Base-by-base conservation (phyloP, 192 early-diverging fungal species). In the Rhizophagus clarus region DNA sequence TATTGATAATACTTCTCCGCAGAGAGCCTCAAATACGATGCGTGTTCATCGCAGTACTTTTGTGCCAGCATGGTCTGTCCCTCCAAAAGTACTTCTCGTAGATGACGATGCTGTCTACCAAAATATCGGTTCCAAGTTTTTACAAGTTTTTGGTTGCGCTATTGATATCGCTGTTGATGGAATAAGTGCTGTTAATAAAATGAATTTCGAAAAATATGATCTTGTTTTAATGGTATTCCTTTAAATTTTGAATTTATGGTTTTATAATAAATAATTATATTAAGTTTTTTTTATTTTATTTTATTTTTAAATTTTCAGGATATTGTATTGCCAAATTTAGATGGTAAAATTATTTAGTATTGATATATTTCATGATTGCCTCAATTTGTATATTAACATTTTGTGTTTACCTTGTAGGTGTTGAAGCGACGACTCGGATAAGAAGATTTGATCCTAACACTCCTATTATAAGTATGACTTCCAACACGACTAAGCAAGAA, bases 391-490 rank as follows among this genome's bases (percentile, higher is more conserved):
- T 37, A 63, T 72, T 29, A 20, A 71, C 7, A 56, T 15, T 56
- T 20, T 63, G n/a, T 83, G 14, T 79, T 45, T 45, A 45, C 1
- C 1, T 93, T 42, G 88, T 93, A 81, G 93, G 93, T 31, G 88
- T 94, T 26, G 84, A 87, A 17, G 93, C 93, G 4, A 93, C 93
- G 12, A 83, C 84, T n/a, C 88, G 86, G 28, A 93, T 95, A 56
- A 88, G 93, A 45, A 89, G 91, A 79, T 92, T 91, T 82, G 92
- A 95, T 80, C 81, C 83, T 10, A 79, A 84, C 63, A 93, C 92
- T 6, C 93, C 93, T 1, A 93, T 95, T 51, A 91, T 95, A 71
- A 88, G 89, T 28, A 95, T 95, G 93, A 95, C 93, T 8, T 88
- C 89, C 0, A 93, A 91, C 76, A 92, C 87, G 3, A 88, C 91